These are phyloP conservation scores for Pseudomonodictys pantanalensis DNA, from an alignment of 495 filamentous ascomycete genomes.

Conservation along the genomic window DNA sequence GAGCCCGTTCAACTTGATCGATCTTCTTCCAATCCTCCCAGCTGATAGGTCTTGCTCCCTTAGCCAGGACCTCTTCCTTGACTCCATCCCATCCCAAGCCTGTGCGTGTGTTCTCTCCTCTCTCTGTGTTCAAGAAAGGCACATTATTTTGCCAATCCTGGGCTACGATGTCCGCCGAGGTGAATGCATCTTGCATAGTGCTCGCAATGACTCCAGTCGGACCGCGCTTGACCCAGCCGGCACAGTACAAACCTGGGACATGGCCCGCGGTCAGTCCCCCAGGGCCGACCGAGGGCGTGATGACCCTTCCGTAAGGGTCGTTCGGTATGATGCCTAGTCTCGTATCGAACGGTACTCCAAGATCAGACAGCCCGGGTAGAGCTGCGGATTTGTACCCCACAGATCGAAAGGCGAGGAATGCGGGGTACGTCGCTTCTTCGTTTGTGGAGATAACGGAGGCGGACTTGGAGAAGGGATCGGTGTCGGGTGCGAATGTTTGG, in stretches of 20 bases:
- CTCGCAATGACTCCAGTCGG: slow-evolving; percentile 94
- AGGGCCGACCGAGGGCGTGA: slow-evolving; percentile 39
- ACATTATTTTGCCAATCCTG: slow-evolving; percentile 59
- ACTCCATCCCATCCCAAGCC: slow-evolving; percentile 75
- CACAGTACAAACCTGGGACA: slow-evolving; percentile 83
- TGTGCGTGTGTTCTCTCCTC: slow-evolving; percentile 40
- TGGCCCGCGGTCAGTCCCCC: slow-evolving; percentile 39
- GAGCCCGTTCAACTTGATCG: slow-evolving; percentile 69
- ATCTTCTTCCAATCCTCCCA: slow-evolving; percentile 89
- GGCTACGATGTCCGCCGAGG: slow-evolving; percentile 76
- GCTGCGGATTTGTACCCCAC: slow-evolving; percentile 86
- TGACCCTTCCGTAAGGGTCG: slow-evolving; percentile 74
- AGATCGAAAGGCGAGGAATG: slow-evolving; percentile 76
- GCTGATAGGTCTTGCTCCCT: slow-evolving; percentile 57
- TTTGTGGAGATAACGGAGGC: slow-evolving; percentile 54
- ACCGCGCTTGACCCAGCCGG: slow-evolving; percentile 94
- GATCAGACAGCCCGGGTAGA: slow-evolving; percentile 69
- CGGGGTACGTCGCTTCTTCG: slow-evolving; percentile 46
- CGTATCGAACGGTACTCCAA: slow-evolving; percentile 76
- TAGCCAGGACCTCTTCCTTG: slow-evolving; percentile 51
- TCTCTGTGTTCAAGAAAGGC: slow-evolving; percentile 31
- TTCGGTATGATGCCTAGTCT: slow-evolving; percentile 76
- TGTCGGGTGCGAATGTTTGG: slow-evolving; percentile 52
- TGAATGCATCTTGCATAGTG: slow-evolving; percentile 94
- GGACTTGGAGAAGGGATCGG: slow-evolving; percentile 48